These are phyloP conservation scores for Epichloe elymi DNA, from an alignment of 2,329 filamentous ascomycete genomes.

Conservation along the genomic window DNA sequence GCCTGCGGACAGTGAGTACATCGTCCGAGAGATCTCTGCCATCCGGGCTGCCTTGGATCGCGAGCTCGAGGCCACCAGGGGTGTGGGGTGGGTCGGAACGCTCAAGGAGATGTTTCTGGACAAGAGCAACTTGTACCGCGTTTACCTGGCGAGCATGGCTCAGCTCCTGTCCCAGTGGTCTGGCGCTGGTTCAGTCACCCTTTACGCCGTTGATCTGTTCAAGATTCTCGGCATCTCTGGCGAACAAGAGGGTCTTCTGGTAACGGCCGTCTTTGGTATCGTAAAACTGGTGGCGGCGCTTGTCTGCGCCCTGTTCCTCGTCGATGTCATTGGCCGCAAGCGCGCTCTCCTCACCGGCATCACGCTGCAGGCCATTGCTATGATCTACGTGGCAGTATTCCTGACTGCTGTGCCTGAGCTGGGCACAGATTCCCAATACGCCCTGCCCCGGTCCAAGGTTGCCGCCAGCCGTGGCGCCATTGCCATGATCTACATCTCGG, in stretches of 20 bases:
- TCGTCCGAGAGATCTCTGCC: slow-evolving; percentile 45
- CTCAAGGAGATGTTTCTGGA: slow-evolving; percentile 56
- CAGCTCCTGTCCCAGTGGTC: slow-evolving; percentile 66
- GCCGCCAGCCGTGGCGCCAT: slow-evolving; percentile 53
- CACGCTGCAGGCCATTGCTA: slow-evolving; percentile 43
- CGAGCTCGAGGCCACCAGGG: slow-evolving; percentile 58
- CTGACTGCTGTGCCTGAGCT: slow-evolving; percentile 48
- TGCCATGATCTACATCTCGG: slow-evolving; percentile 59
- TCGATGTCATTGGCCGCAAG: slow-evolving; percentile 68
- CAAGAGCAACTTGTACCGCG: slow-evolving; percentile 57
- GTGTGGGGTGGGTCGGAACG: slow-evolving; percentile 49
- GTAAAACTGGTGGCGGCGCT: slow-evolving; percentile 57
- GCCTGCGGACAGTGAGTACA: slow-evolving; percentile 44
- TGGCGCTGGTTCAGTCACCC: slow-evolving; percentile 59
- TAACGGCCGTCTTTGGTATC: slow-evolving; percentile 64
- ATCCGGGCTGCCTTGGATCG: slow-evolving; percentile 55
- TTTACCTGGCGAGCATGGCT: slow-evolving; percentile 54
- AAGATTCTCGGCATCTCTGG: slow-evolving; percentile 57
- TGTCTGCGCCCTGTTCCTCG: slow-evolving; percentile 62
- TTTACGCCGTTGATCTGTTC: slow-evolving; percentile 66
- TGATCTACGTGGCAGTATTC: slow-evolving; percentile 50
- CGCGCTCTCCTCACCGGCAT: slow-evolving; percentile 49
- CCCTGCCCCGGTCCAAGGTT: slow-evolving; percentile 33
- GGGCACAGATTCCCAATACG: slow-evolving; percentile 33
- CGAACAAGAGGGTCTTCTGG: slow-evolving; percentile 53